These are phyloP conservation scores for Podospora pseudopauciseta DNA, from an alignment of 495 filamentous ascomycete genomes.

Conservation along the genomic window DNA sequence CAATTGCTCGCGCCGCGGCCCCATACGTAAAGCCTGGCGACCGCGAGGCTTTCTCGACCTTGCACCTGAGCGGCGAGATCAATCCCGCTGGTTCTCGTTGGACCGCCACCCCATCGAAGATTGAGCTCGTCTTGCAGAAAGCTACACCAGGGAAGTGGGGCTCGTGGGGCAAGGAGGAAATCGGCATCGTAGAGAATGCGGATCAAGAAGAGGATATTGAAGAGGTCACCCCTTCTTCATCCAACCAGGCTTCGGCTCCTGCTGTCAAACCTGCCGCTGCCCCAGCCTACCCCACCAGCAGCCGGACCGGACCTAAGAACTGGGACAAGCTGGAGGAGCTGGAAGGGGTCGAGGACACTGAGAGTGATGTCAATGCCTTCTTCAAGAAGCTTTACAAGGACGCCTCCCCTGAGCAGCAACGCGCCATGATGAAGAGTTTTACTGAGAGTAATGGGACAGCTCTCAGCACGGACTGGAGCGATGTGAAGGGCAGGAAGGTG, in stretches of 20 bases:
- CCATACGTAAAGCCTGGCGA: slow-evolving; percentile 28
- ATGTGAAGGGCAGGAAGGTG: slow-evolving; percentile 71
- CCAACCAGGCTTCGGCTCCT: neutral
- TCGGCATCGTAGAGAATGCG: slow-evolving; percentile 12
- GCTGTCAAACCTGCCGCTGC: slow-evolving; percentile 12
- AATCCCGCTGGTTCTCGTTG: slow-evolving; percentile 56
- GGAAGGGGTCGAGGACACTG: slow-evolving; percentile 58
- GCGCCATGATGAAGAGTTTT: slow-evolving; percentile 98
- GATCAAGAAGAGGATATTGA: neutral
- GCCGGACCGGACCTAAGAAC: slow-evolving; percentile 76
- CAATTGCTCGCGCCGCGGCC: slow-evolving; percentile 28
- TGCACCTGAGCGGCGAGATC: slow-evolving; percentile 67
- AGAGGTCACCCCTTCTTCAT: neutral
- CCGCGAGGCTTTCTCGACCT: slow-evolving; percentile 47
- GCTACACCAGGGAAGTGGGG: slow-evolving; percentile 70
- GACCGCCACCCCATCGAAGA: slow-evolving; percentile 71
- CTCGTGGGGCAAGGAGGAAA: slow-evolving; percentile 36
- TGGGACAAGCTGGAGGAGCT: slow-evolving; percentile 74
- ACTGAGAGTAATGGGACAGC: slow-evolving; percentile 89
- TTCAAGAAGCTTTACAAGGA: slow-evolving; percentile 87
- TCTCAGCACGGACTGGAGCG: slow-evolving; percentile 87
- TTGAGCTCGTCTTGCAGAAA: slow-evolving; percentile 78
- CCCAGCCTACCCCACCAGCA: slow-evolving; percentile 85
- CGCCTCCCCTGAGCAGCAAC: slow-evolving; percentile 72
- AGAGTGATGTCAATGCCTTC: slow-evolving; percentile 73